Percentiles rank a stretch among this genome's conserved stretches.
Evolutionary conservation across 257 asterid genomes (phyloP).

Genomic region (Cinchona pubescens): DNA sequence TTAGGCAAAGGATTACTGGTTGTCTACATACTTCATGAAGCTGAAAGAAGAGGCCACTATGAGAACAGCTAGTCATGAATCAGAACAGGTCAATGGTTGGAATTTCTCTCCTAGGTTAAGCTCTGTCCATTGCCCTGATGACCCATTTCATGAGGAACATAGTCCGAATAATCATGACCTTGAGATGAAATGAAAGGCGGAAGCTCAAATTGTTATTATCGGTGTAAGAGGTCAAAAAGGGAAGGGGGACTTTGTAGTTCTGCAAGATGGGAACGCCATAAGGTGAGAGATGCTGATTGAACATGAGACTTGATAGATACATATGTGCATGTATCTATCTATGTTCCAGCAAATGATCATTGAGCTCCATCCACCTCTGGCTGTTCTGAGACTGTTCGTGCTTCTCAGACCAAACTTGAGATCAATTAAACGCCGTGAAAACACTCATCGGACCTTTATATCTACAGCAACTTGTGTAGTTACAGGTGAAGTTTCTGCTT

Average conservation of each 20-base stretch:
- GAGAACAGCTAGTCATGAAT: conserved; percentile 38
- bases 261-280: too few relatives aligned
- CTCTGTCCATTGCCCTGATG: conserved; percentile 64
- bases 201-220: background rate
- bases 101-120: conserved; percentile 65
- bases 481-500: background rate
- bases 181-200: conserved; percentile 28
- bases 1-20: conserved; percentile 73
- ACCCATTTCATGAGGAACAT: conserved; percentile 75
- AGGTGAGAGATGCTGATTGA: too few relatives aligned
- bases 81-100: conserved; percentile 47
- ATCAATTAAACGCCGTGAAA: background rate
- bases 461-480: background rate
- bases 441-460: background rate
- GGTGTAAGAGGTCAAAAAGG: background rate
- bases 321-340: background rate
- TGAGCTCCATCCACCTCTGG: background rate
- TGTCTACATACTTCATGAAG: conserved; percentile 60
- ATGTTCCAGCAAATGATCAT: background rate
- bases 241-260: background rate
- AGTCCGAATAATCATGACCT: conserved; percentile 49
- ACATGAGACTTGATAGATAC: too few relatives aligned
- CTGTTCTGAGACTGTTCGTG: background rate
- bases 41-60: conserved; percentile 54
- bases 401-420: background rate